Conservation (phyloP, 2,329 filamentous ascomycete species). For the Aureobasidium sp. region DNA sequence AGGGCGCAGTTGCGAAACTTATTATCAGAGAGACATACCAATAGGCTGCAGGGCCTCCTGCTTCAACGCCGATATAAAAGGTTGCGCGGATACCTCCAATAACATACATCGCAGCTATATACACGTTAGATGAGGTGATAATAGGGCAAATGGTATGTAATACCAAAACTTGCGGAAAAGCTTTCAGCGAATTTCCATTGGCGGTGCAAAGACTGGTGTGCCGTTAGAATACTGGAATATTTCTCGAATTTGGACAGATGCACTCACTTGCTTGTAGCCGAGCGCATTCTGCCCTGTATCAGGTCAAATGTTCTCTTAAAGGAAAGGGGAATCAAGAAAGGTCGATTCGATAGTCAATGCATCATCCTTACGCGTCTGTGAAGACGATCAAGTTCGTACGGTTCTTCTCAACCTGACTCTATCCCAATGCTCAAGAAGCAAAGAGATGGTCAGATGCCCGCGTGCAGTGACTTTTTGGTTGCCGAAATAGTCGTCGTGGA, state of each 20-base stretch:
- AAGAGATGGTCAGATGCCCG: conserved; percentile 26
- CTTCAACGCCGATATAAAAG: conserved; percentile 56
- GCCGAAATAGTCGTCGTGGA: conserved; percentile 5
- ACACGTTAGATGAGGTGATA: conserved; percentile 16
- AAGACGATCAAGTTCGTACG: conserved; percentile 35
- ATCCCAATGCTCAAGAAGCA: conserved; percentile 18
- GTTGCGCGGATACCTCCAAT: conserved; percentile 54
- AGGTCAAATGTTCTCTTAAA: conserved; percentile 16
- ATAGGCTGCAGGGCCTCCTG: conserved; percentile 54
- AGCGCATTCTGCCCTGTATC: conserved; percentile 37
- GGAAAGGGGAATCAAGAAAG: conserved; percentile 19
- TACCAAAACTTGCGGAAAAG: conserved; percentile 54
- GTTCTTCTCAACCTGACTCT: conserved; percentile 31
- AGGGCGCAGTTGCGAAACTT: no score
- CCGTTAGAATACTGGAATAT: conserved; percentile 18
- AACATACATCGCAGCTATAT: conserved; percentile 52
- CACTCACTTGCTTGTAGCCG: conserved; percentile 49
- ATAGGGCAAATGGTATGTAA: conserved; percentile 10
- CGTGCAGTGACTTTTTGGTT: conserved; percentile 32
- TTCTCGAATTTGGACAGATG: not conserved
- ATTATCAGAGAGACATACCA: conserved; percentile 41
- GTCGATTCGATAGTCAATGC: conserved; percentile 28
- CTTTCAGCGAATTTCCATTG: conserved; percentile 53
- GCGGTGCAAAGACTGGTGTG: conserved; percentile 46
- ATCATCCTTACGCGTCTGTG: conserved; percentile 36